These are phyloP conservation scores for Batrachochytrium dendrobatidis DNA, from an alignment of 371 early-diverging fungal genomes.

Conservation along the genomic window DNA sequence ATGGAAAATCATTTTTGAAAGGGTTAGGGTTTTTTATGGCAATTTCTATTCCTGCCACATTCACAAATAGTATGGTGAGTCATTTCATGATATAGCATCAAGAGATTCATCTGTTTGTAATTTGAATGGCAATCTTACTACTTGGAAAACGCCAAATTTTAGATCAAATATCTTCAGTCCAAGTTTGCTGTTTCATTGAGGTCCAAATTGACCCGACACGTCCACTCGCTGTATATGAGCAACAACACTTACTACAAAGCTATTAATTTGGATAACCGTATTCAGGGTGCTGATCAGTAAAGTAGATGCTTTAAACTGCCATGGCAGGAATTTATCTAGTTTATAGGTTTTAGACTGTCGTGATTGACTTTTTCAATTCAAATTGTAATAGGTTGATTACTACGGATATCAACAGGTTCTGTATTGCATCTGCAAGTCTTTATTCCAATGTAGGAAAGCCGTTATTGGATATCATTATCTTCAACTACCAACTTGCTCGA, in stretches of 20 bases:
- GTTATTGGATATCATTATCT: slow-evolving; percentile 45
- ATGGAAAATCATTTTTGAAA: slow-evolving; percentile 64
- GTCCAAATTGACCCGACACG: slow-evolving; percentile 34
- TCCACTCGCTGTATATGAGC: slow-evolving; percentile 60
- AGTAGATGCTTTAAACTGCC: no score
- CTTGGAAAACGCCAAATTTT: neutral
- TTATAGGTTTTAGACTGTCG: no score
- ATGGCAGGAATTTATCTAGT: no score
- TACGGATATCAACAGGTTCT: slow-evolving; percentile 45
- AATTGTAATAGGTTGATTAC: slow-evolving; percentile 34
- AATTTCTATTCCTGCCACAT: slow-evolving; percentile 89
- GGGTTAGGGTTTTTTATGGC: slow-evolving; percentile 86
- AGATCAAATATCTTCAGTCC: slow-evolving; percentile 38
- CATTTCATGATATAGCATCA: neutral
- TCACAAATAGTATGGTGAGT: slow-evolving; percentile 84
- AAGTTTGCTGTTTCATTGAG: slow-evolving; percentile 39
- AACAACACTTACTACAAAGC: slow-evolving; percentile 57
- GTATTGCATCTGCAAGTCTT: slow-evolving; percentile 35
- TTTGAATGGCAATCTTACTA: neutral
- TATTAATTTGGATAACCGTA: slow-evolving; percentile 45
- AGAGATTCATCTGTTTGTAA: slow-evolving; percentile 4
- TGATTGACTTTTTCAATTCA: no score
- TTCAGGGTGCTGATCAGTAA: slow-evolving; percentile 41
- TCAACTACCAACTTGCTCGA: slow-evolving; percentile 44
- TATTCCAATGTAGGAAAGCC: slow-evolving; percentile 53